Evolutionary conservation across 1,284 basidiomycete genomes (phyloP), one percentile per base, ranked within the genome.

Genomic region (Phenoliferia sp.): DNA sequence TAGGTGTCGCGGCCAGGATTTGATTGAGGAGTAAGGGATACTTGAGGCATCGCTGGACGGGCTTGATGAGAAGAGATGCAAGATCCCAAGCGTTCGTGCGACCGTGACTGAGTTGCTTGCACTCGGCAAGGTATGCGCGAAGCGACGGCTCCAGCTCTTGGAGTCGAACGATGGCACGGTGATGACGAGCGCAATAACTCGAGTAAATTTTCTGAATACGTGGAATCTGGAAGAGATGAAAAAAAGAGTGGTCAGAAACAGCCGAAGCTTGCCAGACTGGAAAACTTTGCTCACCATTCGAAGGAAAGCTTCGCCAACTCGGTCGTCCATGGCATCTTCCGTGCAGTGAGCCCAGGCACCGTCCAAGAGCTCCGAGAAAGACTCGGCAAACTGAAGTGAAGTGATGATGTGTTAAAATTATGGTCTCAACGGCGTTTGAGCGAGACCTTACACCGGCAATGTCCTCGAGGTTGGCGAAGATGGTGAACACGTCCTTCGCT

Each of bases 51-150:
- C 80, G 77, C 70, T 80, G 80, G 2, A 80, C 80, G 3, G 80
- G 80, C 69, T 81, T 81, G 77, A 81, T 81, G 52, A 81, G 74
- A 17, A 81, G 73, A 5, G 77, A 79, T 3, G 76, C 76, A 63
- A 81, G 71, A 62, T 81, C 79, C 80, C 80, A 81, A 3, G 80
- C 79, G 59, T 74, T 78, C 3, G 79, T 80, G 22, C 73, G 69
- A 1, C 74, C 73, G 56, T 68, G 62, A 28, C 71, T 68, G n/a
- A 77, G 69, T 10, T 75, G 77, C 29, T 77, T 77, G 74, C 79
- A 79, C 54, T 81, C 79, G 58, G 70, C 69, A 6, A 79, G 60
- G 68, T 80, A 81, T 3, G 71, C 68, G 12, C 72, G 67, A 2
- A 78, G 75, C 2, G 70, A 67, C 16, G 66, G 70, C 16, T 68